Evolutionary conservation across 306 rosid species (phyloP).

Genomic region (Dalbergia oliveri): DNA sequence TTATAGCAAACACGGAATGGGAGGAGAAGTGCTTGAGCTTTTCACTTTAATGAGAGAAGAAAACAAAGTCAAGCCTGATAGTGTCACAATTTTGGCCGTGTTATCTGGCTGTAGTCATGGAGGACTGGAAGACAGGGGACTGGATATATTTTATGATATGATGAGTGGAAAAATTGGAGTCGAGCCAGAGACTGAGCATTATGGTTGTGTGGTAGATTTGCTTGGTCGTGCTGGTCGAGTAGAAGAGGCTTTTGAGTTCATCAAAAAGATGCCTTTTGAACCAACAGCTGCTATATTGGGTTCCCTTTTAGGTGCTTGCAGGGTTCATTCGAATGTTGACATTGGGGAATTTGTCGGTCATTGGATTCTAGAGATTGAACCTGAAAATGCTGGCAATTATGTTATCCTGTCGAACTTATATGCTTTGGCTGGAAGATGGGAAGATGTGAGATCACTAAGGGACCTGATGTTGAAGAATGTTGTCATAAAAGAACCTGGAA

Average conservation of each 20-base stretch:
- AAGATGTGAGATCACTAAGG: slow-evolving; percentile 71
- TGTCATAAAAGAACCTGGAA: slow-evolving; percentile 82
- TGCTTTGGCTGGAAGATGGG: slow-evolving; percentile 94
- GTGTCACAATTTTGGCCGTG: slow-evolving; percentile 82
- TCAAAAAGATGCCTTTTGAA: slow-evolving; percentile 66
- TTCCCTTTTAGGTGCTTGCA: slow-evolving; percentile 84
- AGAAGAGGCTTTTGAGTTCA: slow-evolving; percentile 72
- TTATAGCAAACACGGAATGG: slow-evolving; percentile 91
- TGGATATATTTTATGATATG: slow-evolving; percentile 76
- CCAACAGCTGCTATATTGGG: slow-evolving; percentile 92
- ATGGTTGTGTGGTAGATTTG: slow-evolving; percentile 88
- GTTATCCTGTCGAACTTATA: slow-evolving; percentile 86
- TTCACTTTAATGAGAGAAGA: slow-evolving; percentile 73
- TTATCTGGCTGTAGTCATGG: slow-evolving; percentile 95
- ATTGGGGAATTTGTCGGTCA: slow-evolving; percentile 75
- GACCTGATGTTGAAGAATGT: slow-evolving; percentile 71
- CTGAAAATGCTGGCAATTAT: slow-evolving; percentile 87
- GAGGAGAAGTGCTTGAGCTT: slow-evolving; percentile 80
- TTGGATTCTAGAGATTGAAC: slow-evolving; percentile 77
- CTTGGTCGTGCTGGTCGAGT: slow-evolving; percentile 86
- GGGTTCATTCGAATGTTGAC: slow-evolving; percentile 72
- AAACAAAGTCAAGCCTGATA: slow-evolving; percentile 71
- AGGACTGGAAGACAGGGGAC: slow-evolving; percentile 74
- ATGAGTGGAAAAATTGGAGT: slow-evolving; percentile 57
- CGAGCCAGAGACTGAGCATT: slow-evolving; percentile 76